Percentiles rank a stretch among this genome's conserved stretches.
phyloP scores from a whole-genome alignment of 768 basidiomycete species.

The Tylopilus plumbeoviolaceoides region DNA sequence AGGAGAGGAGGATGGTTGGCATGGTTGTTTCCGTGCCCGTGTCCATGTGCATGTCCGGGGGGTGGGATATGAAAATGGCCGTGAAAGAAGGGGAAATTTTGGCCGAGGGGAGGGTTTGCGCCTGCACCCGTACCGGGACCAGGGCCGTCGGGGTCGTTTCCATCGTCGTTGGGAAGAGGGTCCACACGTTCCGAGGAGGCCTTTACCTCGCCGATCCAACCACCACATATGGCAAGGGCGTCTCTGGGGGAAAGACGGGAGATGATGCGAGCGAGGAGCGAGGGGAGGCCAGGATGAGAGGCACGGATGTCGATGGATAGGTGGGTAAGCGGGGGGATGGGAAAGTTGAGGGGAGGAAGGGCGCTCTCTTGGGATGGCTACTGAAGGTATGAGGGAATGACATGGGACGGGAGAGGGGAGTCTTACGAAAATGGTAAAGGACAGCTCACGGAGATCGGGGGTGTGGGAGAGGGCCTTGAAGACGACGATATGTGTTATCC shows the following conservation, averaged over 20 bases:
- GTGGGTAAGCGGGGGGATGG: slow-evolving; percentile 42
- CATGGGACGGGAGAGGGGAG: neutral
- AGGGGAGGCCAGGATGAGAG: slow-evolving; percentile 19
- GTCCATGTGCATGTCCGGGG: neutral
- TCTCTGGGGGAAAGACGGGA: slow-evolving; percentile 27
- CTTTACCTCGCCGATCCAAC: slow-evolving; percentile 35
- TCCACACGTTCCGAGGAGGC: slow-evolving; percentile 15
- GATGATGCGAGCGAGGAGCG: slow-evolving; percentile 17
- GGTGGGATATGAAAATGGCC: slow-evolving; percentile 5
- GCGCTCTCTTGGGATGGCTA: slow-evolving; percentile 13
- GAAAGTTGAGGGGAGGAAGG: slow-evolving; percentile 7
- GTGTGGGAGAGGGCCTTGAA: slow-evolving; percentile 43
- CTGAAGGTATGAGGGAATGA: neutral
- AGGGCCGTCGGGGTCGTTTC: neutral
- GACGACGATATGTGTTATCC: slow-evolving; percentile 49
- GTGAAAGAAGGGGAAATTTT: slow-evolving; percentile 5
- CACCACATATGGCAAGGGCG: slow-evolving; percentile 27
- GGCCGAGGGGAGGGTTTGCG: neutral
- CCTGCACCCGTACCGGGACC: neutral
- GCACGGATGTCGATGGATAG: slow-evolving; percentile 51
- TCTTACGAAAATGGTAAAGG: slow-evolving; percentile 57
- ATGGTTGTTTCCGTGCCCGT: neutral
- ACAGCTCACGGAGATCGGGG: slow-evolving; percentile 56
- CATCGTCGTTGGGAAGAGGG: neutral
- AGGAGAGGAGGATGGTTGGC: slow-evolving; percentile 17